These are phyloP conservation scores for Cytospora piceicola DNA, from an alignment of 2,329 filamentous ascomycete species.

Conservation along the genomic window DNA sequence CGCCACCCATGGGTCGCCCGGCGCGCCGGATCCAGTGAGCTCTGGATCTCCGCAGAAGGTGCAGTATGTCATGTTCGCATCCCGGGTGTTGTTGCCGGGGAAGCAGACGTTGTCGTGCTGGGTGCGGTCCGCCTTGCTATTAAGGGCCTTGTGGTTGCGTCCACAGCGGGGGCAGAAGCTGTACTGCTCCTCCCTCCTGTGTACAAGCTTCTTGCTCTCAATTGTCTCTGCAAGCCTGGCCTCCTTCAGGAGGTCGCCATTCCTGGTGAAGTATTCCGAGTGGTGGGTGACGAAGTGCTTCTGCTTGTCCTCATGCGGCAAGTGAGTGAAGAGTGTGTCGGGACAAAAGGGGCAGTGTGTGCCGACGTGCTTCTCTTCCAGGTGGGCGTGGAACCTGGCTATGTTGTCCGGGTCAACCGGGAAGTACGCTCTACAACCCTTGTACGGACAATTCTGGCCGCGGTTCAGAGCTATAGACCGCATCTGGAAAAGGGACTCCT, in stretches of 20 bases:
- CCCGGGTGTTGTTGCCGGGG: constrained; percentile 5
- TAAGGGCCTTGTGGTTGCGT: constrained; percentile 27
- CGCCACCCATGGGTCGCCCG: neutral
- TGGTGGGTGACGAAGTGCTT: constrained; percentile 41
- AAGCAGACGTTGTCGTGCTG: constrained; percentile 31
- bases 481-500: constrained; percentile 41
- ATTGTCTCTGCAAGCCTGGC: constrained; percentile 6
- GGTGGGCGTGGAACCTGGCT: constrained; percentile 41
- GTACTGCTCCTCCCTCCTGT: constrained; percentile 27
- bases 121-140: constrained; percentile 26
- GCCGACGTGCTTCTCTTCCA: constrained; percentile 41
- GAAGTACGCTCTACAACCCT: constrained; percentile 43
- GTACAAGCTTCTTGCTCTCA: constrained; percentile 4
- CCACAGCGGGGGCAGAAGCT: constrained; percentile 32
- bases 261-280: constrained; percentile 26
- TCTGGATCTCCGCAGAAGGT: constrained; percentile 21
- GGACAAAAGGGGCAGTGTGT: constrained; percentile 45
- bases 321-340: constrained; percentile 39
- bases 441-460: constrained; percentile 44
- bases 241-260: constrained; percentile 22
- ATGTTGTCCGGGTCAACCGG: constrained; percentile 36
- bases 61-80: constrained; percentile 14
- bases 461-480: constrained; percentile 43
- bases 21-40: constrained; percentile 1
- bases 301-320: constrained; percentile 34